Percentiles rank a stretch among this genome's conserved stretches.
These are phyloP conservation scores for Mastigamoeba balamuthi DNA, from an alignment of 78 protist genomes.

Conservation along the genomic window DNA sequence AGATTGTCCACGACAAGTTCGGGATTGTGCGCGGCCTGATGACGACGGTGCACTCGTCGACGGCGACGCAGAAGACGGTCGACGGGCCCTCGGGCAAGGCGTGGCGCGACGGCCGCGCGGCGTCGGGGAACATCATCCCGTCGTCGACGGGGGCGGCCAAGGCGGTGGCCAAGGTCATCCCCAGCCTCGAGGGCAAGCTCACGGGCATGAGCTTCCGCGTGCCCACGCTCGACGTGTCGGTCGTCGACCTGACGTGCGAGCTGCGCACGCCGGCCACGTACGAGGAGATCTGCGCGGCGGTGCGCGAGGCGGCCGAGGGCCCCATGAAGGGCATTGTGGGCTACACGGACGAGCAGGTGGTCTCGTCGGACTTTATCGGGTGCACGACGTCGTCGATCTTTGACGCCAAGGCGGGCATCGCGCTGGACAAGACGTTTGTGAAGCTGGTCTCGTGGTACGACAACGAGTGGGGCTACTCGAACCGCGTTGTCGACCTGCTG, in stretches of 20 bases:
- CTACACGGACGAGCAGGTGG: constrained; percentile 94
- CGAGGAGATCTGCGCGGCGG: constrained; percentile 74
- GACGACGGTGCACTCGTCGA: constrained; percentile 99
- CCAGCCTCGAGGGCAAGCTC: constrained; percentile 60
- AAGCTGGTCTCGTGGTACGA: constrained; percentile 97
- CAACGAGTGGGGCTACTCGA: constrained; percentile 96
- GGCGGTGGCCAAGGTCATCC: constrained; percentile 90
- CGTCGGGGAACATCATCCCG: constrained; percentile 95
- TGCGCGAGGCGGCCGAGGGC: constrained; percentile 74
- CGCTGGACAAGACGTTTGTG: constrained; percentile 87
- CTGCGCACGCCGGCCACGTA: constrained; percentile 78
- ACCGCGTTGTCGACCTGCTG: constrained; percentile 90
- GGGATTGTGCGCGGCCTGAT: constrained; percentile 95
- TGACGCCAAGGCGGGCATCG: constrained; percentile 93
- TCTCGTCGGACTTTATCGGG: constrained; percentile 88
- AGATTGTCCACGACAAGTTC: constrained; percentile 87
- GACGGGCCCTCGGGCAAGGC: constrained; percentile 92
- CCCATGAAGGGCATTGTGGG: constrained; percentile 79
- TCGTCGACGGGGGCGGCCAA: constrained; percentile 98
- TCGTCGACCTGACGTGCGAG: constrained; percentile 91
- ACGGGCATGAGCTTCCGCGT: constrained; percentile 99
- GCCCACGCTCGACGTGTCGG: constrained; percentile 97
- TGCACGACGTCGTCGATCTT: constrained; percentile 84
- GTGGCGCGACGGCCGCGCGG: constrained; percentile 98
- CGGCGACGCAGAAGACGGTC: constrained; percentile 97